Conservation (phyloP, 139 green algal species). For the Haematococcus sp. region DNA sequence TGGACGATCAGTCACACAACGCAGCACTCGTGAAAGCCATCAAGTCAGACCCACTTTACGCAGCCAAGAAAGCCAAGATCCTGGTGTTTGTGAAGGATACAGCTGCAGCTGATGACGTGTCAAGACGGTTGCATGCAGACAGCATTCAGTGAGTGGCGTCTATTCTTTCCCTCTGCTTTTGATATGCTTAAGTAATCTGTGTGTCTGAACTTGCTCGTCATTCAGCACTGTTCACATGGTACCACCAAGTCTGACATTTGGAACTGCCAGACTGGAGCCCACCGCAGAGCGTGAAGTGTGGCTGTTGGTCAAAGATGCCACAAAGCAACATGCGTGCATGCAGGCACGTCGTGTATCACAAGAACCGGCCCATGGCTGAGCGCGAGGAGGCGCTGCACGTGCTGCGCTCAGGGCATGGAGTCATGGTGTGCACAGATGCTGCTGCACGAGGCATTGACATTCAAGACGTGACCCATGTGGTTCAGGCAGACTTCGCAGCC, state of each 20-base stretch:
- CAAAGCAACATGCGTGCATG: too few relatives aligned
- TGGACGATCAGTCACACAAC: not conserved
- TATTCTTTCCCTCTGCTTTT: too few relatives aligned
- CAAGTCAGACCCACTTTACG: constrained; percentile 34
- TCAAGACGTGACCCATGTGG: constrained; percentile 71
- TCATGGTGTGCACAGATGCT: constrained; percentile 94
- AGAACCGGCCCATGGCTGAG: constrained; percentile 48
- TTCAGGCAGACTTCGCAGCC: constrained; percentile 91
- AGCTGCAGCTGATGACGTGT: constrained; percentile 48
- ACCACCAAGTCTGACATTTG: too few relatives aligned
- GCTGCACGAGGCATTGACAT: constrained; percentile 91
- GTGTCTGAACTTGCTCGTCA: too few relatives aligned
- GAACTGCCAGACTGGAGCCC: too few relatives aligned
- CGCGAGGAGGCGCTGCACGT: constrained; percentile 42
- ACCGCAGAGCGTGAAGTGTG: too few relatives aligned
- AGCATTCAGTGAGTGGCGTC: constrained; percentile 3
- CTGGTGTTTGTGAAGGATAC: constrained; percentile 82
- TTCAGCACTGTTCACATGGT: too few relatives aligned
- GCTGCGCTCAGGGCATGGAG: constrained; percentile 20
- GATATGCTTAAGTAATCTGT: too few relatives aligned
- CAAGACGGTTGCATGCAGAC: constrained; percentile 5
- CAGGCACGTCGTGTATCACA: constrained; percentile 49
- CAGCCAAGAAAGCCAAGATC: constrained; percentile 31
- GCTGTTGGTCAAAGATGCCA: too few relatives aligned
- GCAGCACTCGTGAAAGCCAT: constrained; percentile 24